Evolutionary conservation across 208 protist species (phyloP).

Genomic region (Leishmania tarentolae): DNA sequence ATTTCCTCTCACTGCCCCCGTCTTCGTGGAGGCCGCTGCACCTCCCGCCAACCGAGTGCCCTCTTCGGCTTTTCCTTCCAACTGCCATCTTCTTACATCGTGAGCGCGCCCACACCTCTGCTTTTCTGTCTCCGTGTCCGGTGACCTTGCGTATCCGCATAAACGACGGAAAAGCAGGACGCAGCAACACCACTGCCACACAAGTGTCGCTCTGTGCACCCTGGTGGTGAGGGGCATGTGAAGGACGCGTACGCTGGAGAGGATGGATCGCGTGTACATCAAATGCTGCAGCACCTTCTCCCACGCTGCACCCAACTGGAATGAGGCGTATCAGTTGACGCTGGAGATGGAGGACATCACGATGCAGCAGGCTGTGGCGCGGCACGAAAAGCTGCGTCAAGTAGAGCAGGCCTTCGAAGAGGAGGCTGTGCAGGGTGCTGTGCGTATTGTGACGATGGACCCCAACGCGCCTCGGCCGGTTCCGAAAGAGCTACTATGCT

Average conservation of each 20-base stretch:
- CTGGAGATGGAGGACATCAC: constrained; percentile 74
- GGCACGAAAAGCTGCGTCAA: constrained; percentile 48
- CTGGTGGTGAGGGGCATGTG: neutral
- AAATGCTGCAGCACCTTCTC: constrained; percentile 50
- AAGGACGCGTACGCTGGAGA: neutral
- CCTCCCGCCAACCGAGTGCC: neutral
- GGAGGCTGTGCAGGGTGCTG: constrained; percentile 44
- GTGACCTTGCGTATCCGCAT: too few species aligned
- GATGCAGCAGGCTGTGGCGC: constrained; percentile 35
- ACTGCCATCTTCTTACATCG: neutral
- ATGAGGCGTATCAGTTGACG: constrained; percentile 74
- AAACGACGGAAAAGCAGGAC: too few species aligned
- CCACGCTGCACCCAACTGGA: constrained; percentile 56
- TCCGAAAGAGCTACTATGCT: constrained; percentile 79
- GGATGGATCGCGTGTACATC: constrained; percentile 47
- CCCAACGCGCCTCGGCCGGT: constrained; percentile 63
- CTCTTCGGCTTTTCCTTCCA: neutral
- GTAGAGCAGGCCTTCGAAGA: constrained; percentile 63
- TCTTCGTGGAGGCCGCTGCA: neutral
- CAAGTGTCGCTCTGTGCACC: neutral
- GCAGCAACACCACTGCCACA: neutral
- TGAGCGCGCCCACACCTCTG: neutral
- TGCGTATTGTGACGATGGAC: constrained; percentile 78
- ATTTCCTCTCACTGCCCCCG: constrained; percentile 20
- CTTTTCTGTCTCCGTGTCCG: neutral